phyloP scores from a whole-genome alignment of 2,329 filamentous ascomycete genomes.

The Pseudocercospora fuligena region DNA sequence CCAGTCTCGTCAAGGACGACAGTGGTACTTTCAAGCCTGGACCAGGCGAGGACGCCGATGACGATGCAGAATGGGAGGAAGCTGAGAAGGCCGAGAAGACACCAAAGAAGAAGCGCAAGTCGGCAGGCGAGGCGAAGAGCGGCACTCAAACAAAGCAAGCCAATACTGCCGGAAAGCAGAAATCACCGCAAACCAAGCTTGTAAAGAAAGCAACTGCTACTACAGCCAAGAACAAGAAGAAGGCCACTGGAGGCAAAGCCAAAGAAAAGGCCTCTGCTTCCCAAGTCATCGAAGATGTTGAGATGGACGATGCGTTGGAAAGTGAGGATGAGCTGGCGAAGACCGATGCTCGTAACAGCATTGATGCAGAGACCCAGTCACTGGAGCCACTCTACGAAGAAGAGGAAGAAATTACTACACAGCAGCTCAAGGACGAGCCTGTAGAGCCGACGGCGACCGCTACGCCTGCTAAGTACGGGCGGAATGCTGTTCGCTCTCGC shows the following conservation, averaged over 20 bases:
- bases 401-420: conserved; percentile 34
- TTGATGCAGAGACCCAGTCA: conserved; percentile 34
- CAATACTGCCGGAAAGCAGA: conserved; percentile 18
- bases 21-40: conserved; percentile 10
- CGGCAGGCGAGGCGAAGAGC: conserved; percentile 26
- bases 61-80: conserved; percentile 35
- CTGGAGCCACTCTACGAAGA: conserved; percentile 43
- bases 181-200: conserved; percentile 24
- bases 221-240: conserved; percentile 18
- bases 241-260: conserved; percentile 1
- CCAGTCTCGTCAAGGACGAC: conserved; percentile 18
- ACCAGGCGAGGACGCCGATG: conserved; percentile 24
- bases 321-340: conserved; percentile 34
- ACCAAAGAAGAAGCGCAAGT: conserved; percentile 42
- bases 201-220: conserved; percentile 15
- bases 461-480: conserved; percentile 36
- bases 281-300: conserved; percentile 20
- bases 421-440: conserved; percentile 34
- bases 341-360: conserved; percentile 23
- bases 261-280: conserved; percentile 18
- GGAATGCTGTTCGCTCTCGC: conserved; percentile 28
- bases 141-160: conserved; percentile 20
- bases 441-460: conserved; percentile 36
- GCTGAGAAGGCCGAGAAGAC: conserved; percentile 27
- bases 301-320: conserved; percentile 32